Conservation (phyloP, 1,284 basidiomycete genomes). For the Irpex rosettiformis region DNA sequence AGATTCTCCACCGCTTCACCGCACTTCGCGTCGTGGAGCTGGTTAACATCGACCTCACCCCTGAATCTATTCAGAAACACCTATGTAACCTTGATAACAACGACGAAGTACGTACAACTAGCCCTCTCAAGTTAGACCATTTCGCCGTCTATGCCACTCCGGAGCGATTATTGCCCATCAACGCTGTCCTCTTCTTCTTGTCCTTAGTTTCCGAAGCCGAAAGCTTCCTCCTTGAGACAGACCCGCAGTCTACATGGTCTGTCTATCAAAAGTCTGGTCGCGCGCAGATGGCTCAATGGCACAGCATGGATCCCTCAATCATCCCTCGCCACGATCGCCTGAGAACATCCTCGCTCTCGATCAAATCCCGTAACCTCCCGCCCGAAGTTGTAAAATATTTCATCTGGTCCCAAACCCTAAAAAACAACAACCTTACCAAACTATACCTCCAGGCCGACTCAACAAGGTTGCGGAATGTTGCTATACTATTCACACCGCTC, state of each 20-base stretch:
- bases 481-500: not conserved
- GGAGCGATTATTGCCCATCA: not conserved
- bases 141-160: not conserved
- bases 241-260: not conserved
- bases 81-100: not conserved
- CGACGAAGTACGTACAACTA: not conserved
- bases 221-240: not conserved
- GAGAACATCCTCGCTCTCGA: not conserved
- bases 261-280: not conserved
- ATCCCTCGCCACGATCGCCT: not conserved
- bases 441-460: not conserved
- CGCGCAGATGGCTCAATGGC: not conserved
- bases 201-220: not conserved
- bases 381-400: not conserved
- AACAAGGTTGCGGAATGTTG: not conserved
- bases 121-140: not conserved
- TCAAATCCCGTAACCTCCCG: not conserved
- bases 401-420: not conserved
- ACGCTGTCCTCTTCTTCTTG: not conserved
- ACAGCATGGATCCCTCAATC: not conserved
- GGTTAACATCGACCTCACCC: not conserved
- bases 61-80: not conserved
- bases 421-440: not conserved
- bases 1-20: not conserved
- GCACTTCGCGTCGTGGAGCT: not conserved